Base-by-base conservation (phyloP, 164 flowering plant species). In the Kingdonia uniflora region DNA sequence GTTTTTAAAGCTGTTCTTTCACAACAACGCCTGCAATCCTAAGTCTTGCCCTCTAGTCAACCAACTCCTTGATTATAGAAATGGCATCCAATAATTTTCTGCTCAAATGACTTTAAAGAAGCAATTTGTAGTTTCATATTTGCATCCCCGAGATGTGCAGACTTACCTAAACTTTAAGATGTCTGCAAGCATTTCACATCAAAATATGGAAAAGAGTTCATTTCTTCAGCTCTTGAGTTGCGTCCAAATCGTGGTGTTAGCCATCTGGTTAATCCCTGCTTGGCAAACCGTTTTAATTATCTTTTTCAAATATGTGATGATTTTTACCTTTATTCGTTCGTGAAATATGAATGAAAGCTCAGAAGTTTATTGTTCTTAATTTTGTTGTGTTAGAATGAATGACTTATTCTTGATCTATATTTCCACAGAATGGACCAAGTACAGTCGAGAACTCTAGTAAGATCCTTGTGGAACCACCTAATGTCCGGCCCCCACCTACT, bases 41-140 rank as follows among this genome's bases (percentile, higher is more conserved):
- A n/a, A n/a, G n/a, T n/a, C n/a, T n/a, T n/a, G n/a, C n/a, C n/a
- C n/a, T n/a, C n/a, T n/a, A n/a, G n/a, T n/a, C n/a, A n/a, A n/a
- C n/a, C n/a, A n/a, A n/a, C n/a, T n/a, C n/a, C n/a, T n/a, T n/a
- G n/a, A n/a, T n/a, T n/a, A n/a, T n/a, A n/a, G n/a, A n/a, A n/a
- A n/a, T n/a, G n/a, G n/a, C n/a, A n/a, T n/a, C n/a, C n/a, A n/a
- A n/a, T n/a, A n/a, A n/a, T n/a, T n/a, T n/a, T n/a, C n/a, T n/a
- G n/a, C n/a, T n/a, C n/a, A n/a, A 76, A 84, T 48, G 99, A 92
- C 73, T 67, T 92, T 71, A 86, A 88, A 75, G 99, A 92, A 78
- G 87, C 99, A 57, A 53, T 92, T 56, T 26, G 92, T 2, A 86
- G 97, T 68, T 54, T 92, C 43, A 51, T 84, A 59, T 92, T 86